These are phyloP conservation scores for Fraxinus nigra DNA, from an alignment of 305 asterid genomes.

Conservation along the genomic window DNA sequence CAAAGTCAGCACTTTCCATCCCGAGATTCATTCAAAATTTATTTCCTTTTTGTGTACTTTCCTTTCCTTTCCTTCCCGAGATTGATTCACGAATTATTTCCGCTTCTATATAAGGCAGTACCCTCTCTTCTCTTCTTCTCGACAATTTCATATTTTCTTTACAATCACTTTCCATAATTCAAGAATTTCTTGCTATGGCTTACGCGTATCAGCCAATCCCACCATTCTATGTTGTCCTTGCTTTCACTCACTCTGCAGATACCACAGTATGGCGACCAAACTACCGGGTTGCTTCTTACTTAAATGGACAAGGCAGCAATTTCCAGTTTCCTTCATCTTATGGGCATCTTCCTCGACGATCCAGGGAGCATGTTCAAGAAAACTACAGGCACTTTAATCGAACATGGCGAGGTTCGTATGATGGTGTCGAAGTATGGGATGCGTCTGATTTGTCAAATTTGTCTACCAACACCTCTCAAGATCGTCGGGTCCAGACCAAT, in stretches of 20 bases:
- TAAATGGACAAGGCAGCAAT: neutral
- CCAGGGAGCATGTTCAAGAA: neutral
- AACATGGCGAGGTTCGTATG: neutral
- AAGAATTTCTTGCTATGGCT: neutral
- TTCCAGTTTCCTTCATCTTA: neutral
- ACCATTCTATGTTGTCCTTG: neutral
- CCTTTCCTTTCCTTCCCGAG: neutral
- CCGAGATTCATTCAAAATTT: neutral
- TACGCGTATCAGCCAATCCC: neutral
- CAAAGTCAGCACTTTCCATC: neutral
- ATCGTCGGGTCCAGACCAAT: neutral
- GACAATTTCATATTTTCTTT: neutral
- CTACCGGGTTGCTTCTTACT: too few species aligned
- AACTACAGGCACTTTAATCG: neutral
- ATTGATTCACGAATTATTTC: neutral
- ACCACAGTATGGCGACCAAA: neutral
- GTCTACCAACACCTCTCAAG: neutral
- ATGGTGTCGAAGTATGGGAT: neutral
- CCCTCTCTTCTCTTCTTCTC: neutral
- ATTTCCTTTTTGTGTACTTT: neutral
- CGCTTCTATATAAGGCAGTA: neutral
- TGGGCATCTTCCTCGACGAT: neutral
- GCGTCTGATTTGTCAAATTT: neutral
- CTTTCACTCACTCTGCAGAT: too few species aligned
- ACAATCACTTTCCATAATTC: neutral